Evolutionary conservation across 2,329 filamentous ascomycete species (phyloP).

Genomic region (Dothideomycetidae sp.): DNA sequence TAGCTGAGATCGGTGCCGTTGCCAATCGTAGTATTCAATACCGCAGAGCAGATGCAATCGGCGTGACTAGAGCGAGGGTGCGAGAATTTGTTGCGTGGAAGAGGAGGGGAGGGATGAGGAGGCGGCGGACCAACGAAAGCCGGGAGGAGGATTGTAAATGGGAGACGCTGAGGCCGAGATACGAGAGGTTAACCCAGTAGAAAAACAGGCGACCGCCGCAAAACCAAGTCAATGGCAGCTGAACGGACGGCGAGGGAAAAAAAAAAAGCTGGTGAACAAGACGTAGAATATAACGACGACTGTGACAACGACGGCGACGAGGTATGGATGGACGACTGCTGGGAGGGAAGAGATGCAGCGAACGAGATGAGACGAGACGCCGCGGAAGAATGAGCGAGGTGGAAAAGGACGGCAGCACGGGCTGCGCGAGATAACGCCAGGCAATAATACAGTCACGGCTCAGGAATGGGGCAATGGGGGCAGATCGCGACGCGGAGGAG

Average conservation of each 20-base stretch:
- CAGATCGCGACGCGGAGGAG: background rate
- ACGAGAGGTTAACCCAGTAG: slow-evolving; percentile 7
- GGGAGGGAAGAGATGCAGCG: slow-evolving; percentile 3
- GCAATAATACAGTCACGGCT: background rate
- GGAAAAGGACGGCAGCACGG: slow-evolving; percentile 3
- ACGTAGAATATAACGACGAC: slow-evolving; percentile 5
- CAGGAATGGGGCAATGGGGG: too few relatives aligned
- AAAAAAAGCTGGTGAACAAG: slow-evolving; percentile 4
- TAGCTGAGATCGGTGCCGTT: too few relatives aligned
- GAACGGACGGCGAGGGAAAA: slow-evolving; percentile 1
- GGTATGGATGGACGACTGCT: background rate
- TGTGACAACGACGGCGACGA: slow-evolving; percentile 1
- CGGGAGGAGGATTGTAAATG: slow-evolving; percentile 2
- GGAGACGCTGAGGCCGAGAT: slow-evolving; percentile 6
- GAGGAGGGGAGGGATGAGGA: background rate
- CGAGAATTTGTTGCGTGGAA: background rate
- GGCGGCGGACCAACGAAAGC: slow-evolving; percentile 7
- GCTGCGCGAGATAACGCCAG: background rate
- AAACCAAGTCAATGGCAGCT: slow-evolving; percentile 10
- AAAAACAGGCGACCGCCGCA: slow-evolving; percentile 5
- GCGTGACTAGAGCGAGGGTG: background rate
- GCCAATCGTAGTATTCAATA: too few relatives aligned
- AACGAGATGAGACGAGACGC: background rate
- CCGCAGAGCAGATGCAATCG: too few relatives aligned
- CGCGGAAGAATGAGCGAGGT: background rate